Evolutionary conservation across 2,329 filamentous ascomycete species (phyloP).

Genomic region (Hypoxylon sp.): DNA sequence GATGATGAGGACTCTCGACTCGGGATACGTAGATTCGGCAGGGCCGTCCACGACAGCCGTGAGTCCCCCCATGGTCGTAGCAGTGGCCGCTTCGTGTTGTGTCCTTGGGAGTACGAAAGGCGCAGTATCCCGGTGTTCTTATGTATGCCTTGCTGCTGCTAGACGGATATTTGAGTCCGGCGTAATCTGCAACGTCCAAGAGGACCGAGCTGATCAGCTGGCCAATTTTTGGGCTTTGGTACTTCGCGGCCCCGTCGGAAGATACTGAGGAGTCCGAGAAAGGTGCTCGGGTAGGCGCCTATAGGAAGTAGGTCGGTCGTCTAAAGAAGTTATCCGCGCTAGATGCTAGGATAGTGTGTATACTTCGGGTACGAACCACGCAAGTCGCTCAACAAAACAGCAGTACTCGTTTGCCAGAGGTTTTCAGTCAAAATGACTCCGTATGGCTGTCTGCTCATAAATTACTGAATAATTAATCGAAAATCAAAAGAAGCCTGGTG

Average conservation of each 20-base stretch:
- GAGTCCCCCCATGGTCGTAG: slow-evolving; percentile 37
- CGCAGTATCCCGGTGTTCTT: not conserved
- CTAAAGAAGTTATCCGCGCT: not conserved
- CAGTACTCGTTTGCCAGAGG: not conserved
- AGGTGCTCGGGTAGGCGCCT: not conserved
- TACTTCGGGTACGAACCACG: no score
- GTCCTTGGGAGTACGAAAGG: not conserved
- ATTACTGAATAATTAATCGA: not conserved
- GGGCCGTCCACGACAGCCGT: slow-evolving; percentile 35
- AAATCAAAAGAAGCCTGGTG: not conserved
- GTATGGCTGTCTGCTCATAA: not conserved
- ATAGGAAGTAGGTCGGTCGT: not conserved
- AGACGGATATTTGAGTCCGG: not conserved
- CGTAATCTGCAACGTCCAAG: not conserved
- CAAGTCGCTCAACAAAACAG: not conserved
- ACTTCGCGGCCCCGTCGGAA: not conserved
- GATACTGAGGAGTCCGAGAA: not conserved
- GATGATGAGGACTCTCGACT: slow-evolving; percentile 85
- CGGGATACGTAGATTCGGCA: slow-evolving; percentile 58
- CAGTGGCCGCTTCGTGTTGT: not conserved
- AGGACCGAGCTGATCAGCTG: not conserved
- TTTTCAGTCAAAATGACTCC: not conserved
- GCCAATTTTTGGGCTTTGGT: not conserved
- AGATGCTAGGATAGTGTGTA: not conserved
- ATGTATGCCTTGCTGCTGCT: not conserved